A percentile compares a stretch with the other conserved stretches of the same genome.
Conservation (phyloP, 129 eudicot species). For the Ambrosia artemisiifolia region DNA sequence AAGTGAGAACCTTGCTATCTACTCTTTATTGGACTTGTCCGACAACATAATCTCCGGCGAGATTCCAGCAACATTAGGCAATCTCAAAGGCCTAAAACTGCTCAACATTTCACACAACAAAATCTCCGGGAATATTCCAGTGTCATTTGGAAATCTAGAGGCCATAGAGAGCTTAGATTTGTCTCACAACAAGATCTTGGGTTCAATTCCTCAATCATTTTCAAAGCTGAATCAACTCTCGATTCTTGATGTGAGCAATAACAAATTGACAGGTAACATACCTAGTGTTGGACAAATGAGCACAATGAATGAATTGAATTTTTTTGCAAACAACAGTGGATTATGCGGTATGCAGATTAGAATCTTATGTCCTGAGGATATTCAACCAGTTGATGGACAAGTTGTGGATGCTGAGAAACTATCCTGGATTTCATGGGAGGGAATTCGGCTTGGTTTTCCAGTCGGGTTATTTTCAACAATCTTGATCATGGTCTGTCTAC, state of each 20-base stretch:
- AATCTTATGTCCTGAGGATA: conserved; percentile 33
- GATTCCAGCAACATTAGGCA: conserved; percentile 45
- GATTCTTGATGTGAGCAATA: conserved; percentile 51
- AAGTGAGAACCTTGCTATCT: conserved; percentile 35
- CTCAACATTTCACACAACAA: conserved; percentile 49
- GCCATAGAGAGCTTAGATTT: conserved; percentile 50
- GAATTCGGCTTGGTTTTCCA: conserved; percentile 41
- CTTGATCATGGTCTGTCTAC: conserved; percentile 23
- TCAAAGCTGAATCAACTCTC: conserved; percentile 35
- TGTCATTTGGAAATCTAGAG: conserved; percentile 38
- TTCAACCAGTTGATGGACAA: conserved; percentile 1
- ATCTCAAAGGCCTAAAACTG: conserved; percentile 45
- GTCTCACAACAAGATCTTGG: conserved; percentile 40
- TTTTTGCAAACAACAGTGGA: conserved; percentile 50
- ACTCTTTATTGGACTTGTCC: conserved; percentile 58
- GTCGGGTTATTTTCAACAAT: conserved; percentile 35
- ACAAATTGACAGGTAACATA: conserved; percentile 42
- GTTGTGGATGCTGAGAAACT: conserved; percentile 17
- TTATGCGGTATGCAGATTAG: conserved; percentile 56
- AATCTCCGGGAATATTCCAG: conserved; percentile 44
- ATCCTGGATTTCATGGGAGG: conserved; percentile 47
- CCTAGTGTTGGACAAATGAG: conserved; percentile 50
- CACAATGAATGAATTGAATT: conserved; percentile 37
- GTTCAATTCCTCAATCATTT: conserved; percentile 46
- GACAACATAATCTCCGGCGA: conserved; percentile 40